Base-by-base conservation (phyloP, 2,329 filamentous ascomycete genomes). In the Fusarium sublunatum region DNA sequence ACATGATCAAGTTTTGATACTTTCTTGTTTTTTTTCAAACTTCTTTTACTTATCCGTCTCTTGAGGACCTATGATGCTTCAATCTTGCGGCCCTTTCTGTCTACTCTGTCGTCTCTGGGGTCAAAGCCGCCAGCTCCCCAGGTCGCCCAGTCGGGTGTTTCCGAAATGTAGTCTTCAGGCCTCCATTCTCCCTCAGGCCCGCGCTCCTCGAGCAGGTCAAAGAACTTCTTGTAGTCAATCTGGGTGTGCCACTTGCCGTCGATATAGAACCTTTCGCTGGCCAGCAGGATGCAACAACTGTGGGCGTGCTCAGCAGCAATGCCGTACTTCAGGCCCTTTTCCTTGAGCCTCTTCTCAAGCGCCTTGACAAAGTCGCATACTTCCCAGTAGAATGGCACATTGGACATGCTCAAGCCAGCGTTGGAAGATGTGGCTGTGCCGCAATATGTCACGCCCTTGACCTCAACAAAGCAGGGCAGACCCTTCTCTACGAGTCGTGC, bases 371-470 rank as follows among this genome's bases (percentile, higher is more conserved):
- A 98, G 3, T 88, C 87, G 32, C 86, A 86, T 3, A 97, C 91
- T 77, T 97, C 94, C 75, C 91, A 89, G 78, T 97, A 98, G 73
- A 97, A 98, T 0, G 94, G 94, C 9, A 98, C 95, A 73, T 98
- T 98, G 71, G 92, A 87, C 94, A 98, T 98, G n/a, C 88, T 95
- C 42, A 98, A 82, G 0, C 94, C 94, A 0, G 92, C 93, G 49
- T 89, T 90, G 5, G 91, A 89, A 8, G 91, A 91, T 1, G 92
- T 92, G 7, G 89, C 89, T 0, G 94, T 98, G 36, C 95, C 95
- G 77, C 95, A 98, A 79, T 95, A 98, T 1, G 94, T 98, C 34
- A 98, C 94, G 51, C 94, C 94, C 80, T 98, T 98, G 76, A 98
- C 86, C 80, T 98, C 94, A 44, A 98, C 88, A 73, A 98, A 97